A percentile compares a stretch with the other conserved stretches of the same genome.
Evolutionary conservation across 148 eudicot species (phyloP).

Genomic region (Arctostaphylos glauca): DNA sequence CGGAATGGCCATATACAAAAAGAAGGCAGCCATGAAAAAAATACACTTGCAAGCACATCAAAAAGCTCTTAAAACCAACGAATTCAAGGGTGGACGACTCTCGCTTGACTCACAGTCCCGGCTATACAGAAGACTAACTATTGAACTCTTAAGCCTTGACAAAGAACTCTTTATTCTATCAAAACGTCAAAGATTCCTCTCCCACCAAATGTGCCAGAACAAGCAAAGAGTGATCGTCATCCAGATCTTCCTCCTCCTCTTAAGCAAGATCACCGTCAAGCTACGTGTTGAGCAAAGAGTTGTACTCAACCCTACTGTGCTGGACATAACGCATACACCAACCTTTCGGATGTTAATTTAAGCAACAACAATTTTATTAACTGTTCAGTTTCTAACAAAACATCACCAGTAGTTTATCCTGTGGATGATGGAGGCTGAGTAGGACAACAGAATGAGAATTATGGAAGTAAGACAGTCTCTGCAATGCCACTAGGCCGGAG

Average conservation of each 20-base stretch:
- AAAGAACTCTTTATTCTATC: background rate
- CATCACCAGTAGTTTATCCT: background rate
- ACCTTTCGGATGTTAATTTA: background rate
- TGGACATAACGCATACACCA: background rate
- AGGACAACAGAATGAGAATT: background rate
- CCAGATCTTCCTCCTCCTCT: background rate
- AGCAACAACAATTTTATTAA: background rate
- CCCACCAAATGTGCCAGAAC: background rate
- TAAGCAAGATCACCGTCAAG: background rate
- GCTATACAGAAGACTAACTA: background rate
- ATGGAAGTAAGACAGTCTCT: background rate
- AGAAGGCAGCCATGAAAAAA: background rate
- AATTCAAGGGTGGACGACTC: background rate
- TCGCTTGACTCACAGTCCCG: background rate
- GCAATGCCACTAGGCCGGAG: background rate
- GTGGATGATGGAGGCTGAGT: background rate
- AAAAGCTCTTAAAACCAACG: background rate
- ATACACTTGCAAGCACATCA: background rate
- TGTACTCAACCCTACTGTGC: background rate
- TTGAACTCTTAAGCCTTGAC: background rate
- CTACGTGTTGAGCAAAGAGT: background rate
- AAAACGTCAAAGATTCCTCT: background rate
- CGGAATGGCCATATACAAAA: background rate
- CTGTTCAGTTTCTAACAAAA: background rate
- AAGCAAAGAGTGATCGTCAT: background rate